Conservation (phyloP, 306 rosid species). For the Inga laurina region DNA sequence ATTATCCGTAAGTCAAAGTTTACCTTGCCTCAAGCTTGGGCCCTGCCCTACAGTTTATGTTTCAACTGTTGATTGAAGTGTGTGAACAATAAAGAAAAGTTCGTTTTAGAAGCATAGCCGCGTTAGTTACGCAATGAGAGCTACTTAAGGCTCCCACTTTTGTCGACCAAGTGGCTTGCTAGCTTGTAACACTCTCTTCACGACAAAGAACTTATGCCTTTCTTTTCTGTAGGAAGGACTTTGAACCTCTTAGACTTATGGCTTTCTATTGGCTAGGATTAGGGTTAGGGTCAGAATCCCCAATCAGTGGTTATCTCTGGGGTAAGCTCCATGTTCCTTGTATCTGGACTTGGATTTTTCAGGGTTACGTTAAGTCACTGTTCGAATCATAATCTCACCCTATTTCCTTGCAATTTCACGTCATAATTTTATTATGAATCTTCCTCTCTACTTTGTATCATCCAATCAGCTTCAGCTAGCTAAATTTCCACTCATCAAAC, state of each 20-base stretch:
- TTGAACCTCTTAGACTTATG: background rate
- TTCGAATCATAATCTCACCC: background rate
- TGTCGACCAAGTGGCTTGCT: background rate
- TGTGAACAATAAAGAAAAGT: background rate
- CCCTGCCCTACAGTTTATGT: background rate
- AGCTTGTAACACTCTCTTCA: background rate
- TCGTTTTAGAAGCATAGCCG: background rate
- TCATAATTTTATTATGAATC: background rate
- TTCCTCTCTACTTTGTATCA: background rate
- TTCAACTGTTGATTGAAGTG: background rate
- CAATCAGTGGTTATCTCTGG: background rate
- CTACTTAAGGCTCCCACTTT: background rate
- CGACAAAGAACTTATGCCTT: background rate
- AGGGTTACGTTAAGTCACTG: background rate
- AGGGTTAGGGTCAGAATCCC: background rate
- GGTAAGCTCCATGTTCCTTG: background rate
- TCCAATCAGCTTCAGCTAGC: background rate
- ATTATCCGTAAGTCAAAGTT: background rate
- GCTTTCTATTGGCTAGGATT: background rate
- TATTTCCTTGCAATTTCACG: constrained; percentile 41
- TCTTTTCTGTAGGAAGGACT: background rate
- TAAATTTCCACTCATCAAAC: background rate
- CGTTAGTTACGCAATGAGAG: background rate
- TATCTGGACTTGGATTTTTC: background rate
- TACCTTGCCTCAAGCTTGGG: background rate